A percentile compares a stretch with the other conserved stretches of the same genome.
phyloP scores from a whole-genome alignment of 768 basidiomycete genomes.

The Clitopilus hobsonii region DNA sequence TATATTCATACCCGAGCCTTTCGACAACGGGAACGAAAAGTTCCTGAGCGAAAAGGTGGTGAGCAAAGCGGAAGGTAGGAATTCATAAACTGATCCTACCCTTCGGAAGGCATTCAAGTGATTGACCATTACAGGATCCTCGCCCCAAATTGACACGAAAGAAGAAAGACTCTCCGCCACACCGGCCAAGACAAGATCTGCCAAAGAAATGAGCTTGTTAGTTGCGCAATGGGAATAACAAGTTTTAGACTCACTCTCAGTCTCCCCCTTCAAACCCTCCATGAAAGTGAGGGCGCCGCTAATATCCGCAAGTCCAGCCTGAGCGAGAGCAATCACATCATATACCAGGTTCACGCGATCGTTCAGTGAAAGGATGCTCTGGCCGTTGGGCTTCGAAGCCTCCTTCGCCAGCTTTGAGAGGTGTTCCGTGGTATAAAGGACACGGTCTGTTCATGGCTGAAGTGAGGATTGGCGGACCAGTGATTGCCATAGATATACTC shows the following conservation, averaged over 20 bases:
- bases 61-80: slow-evolving; percentile 1
- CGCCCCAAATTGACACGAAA: slow-evolving; percentile 78
- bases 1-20: slow-evolving; percentile 74
- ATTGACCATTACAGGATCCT: slow-evolving; percentile 50
- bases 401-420: slow-evolving; percentile 75
- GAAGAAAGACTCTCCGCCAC: slow-evolving; percentile 51
- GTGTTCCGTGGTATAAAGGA: slow-evolving; percentile 78
- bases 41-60: slow-evolving; percentile 27
- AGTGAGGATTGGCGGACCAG: too few species aligned
- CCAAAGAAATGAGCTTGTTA: background rate
- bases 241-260: slow-evolving; percentile 56
- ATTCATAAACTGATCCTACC: slow-evolving; percentile 30
- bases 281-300: slow-evolving; percentile 76
- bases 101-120: slow-evolving; percentile 56
- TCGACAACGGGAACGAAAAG: slow-evolving; percentile 77
- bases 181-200: slow-evolving; percentile 80
- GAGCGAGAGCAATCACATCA: slow-evolving; percentile 75
- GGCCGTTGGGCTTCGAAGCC: slow-evolving; percentile 47
- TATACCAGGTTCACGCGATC: slow-evolving; percentile 88
- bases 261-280: slow-evolving; percentile 64
- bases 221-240: background rate
- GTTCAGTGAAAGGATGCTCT: slow-evolving; percentile 68
- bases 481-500: slow-evolving; percentile 27
- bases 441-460: slow-evolving; percentile 53
- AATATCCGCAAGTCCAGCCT: slow-evolving; percentile 73